Percentiles rank a stretch among this genome's conserved stretches.
phyloP scores from a whole-genome alignment of 495 filamentous ascomycete genomes.

The Penicillium salamii region DNA sequence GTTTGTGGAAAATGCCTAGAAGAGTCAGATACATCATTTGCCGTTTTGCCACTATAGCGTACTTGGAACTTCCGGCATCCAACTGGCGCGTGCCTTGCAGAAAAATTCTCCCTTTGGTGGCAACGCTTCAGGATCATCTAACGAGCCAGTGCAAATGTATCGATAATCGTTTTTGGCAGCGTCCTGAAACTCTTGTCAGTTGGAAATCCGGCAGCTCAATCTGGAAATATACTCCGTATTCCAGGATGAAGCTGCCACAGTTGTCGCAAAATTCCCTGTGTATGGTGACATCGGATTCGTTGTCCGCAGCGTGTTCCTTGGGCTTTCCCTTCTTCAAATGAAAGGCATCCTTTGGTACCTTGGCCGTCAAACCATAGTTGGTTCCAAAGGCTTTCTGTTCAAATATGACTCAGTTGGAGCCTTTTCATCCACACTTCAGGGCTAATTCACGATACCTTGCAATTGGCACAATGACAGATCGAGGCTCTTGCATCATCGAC shows the following conservation, averaged over 20 bases:
- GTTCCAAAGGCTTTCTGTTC: slow-evolving; percentile 59
- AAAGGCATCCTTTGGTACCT: slow-evolving; percentile 51
- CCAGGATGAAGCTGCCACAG: slow-evolving; percentile 61
- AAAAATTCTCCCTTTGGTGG: slow-evolving; percentile 72
- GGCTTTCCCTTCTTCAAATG: slow-evolving; percentile 38
- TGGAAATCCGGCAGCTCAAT: background rate
- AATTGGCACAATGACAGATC: slow-evolving; percentile 64
- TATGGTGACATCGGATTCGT: slow-evolving; percentile 51
- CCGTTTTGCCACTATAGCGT: slow-evolving; percentile 17
- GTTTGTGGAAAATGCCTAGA: no score
- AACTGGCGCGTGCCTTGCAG: slow-evolving; percentile 52
- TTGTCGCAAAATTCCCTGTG: slow-evolving; percentile 62
- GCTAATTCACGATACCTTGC: slow-evolving; percentile 39
- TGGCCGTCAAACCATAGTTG: slow-evolving; percentile 63
- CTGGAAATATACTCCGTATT: slow-evolving; percentile 53
- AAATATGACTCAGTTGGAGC: no score
- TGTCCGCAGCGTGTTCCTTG: slow-evolving; percentile 53
- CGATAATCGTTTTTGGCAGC: slow-evolving; percentile 55
- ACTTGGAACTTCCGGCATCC: slow-evolving; percentile 64
- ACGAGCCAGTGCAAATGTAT: slow-evolving; percentile 61
- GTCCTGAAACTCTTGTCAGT: slow-evolving; percentile 33
- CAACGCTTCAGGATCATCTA: slow-evolving; percentile 59
- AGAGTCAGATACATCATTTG: no score
- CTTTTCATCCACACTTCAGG: no score
- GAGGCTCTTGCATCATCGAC: slow-evolving; percentile 59